These are phyloP conservation scores for Gymnopus androsaceus DNA, from an alignment of 1,284 basidiomycete species.

Conservation along the genomic window DNA sequence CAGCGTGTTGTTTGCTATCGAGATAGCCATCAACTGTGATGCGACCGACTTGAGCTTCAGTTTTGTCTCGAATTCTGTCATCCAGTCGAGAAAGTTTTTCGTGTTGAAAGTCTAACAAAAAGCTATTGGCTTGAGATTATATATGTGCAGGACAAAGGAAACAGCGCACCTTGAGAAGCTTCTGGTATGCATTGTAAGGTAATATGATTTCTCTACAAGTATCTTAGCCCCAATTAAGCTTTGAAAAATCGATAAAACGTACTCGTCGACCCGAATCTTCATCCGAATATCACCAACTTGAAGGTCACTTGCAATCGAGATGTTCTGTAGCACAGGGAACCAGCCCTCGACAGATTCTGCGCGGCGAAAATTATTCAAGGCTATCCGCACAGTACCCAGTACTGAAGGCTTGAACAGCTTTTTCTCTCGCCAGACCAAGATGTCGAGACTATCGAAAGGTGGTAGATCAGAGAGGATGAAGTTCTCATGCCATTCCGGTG, in stretches of 20 bases:
- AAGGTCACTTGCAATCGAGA: constrained; percentile 47
- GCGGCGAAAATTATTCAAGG: constrained; percentile 69
- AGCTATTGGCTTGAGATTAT: constrained; percentile 9
- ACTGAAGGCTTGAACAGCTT: constrained; percentile 53
- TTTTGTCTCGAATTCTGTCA: constrained; percentile 67
- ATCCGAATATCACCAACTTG: constrained; percentile 76
- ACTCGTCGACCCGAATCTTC: constrained; percentile 77
- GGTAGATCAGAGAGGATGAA: constrained; percentile 75
- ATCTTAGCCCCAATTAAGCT: neutral
- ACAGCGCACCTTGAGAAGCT: constrained; percentile 52
- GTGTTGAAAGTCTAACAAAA: constrained; percentile 56
- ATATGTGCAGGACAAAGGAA: constrained; percentile 8
- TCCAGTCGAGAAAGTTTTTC: constrained; percentile 74
- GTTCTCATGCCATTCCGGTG: constrained; percentile 76
- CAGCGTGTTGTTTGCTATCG: constrained; percentile 62
- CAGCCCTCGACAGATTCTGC: constrained; percentile 77
- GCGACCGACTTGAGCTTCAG: constrained; percentile 64
- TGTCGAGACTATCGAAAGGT: constrained; percentile 66
- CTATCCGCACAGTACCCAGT: constrained; percentile 66
- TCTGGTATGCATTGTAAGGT: constrained; percentile 58
- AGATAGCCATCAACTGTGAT: constrained; percentile 64
- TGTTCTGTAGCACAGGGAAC: constrained; percentile 71
- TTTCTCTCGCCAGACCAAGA: constrained; percentile 69
- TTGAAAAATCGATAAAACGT: constrained; percentile 33
- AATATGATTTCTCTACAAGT: constrained; percentile 69